phyloP scores from a whole-genome alignment of 2,329 filamentous ascomycete species.

The Calonectria hawksworthii region DNA sequence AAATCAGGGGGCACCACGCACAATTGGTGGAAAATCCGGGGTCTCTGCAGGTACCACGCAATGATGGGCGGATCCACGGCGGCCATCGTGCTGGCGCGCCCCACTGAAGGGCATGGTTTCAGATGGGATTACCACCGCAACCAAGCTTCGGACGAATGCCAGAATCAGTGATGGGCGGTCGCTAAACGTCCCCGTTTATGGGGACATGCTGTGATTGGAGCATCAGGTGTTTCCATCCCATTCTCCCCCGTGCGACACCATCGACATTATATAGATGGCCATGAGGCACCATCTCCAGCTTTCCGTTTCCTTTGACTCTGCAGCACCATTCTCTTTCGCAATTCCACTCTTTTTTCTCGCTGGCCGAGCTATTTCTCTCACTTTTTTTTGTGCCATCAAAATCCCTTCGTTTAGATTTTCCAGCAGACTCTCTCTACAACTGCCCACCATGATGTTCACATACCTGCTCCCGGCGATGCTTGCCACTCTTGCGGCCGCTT shows the following conservation, averaged over 20 bases:
- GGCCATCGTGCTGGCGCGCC: background rate
- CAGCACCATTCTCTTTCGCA: background rate
- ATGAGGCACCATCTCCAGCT: background rate
- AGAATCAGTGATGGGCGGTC: background rate
- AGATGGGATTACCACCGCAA: background rate
- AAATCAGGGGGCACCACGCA: slow-evolving; percentile 11
- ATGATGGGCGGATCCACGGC: slow-evolving; percentile 8
- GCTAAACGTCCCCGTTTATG: background rate
- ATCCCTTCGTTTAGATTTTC: background rate
- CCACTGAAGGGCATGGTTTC: slow-evolving; percentile 7
- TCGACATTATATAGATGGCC: background rate
- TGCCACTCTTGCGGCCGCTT: background rate
- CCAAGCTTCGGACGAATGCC: slow-evolving; percentile 1
- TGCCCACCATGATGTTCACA: background rate
- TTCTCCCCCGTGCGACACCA: background rate
- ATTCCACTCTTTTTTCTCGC: slow-evolving; percentile 7
- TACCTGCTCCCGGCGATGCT: background rate
- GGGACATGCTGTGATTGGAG: slow-evolving; percentile 1
- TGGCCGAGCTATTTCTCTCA: slow-evolving; percentile 7
- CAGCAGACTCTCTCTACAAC: background rate
- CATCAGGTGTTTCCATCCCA: background rate
- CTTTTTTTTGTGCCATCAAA: background rate
- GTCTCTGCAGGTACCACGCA: slow-evolving; percentile 8
- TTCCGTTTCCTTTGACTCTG: background rate
- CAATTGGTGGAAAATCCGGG: slow-evolving; percentile 15